Percentiles rank a stretch among this genome's conserved stretches.
These are phyloP conservation scores for Ascochyta viciae-villosae DNA, from an alignment of 2,329 filamentous ascomycete genomes.

Conservation along the genomic window DNA sequence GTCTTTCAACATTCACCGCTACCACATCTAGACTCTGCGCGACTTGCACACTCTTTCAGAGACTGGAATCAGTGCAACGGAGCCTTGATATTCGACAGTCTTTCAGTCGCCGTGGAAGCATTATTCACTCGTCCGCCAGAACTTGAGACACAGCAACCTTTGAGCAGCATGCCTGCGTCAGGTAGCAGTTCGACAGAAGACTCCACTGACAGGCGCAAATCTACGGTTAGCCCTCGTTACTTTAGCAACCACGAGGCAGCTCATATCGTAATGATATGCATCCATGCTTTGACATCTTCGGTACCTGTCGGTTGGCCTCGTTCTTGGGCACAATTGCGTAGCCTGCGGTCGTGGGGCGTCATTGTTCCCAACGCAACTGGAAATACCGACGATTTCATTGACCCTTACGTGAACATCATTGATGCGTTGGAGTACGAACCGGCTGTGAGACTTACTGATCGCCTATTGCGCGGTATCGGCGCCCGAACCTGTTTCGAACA, in stretches of 20 bases:
- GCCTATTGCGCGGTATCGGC: slow-evolving; percentile 58
- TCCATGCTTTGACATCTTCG: slow-evolving; percentile 49
- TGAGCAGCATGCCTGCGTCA: slow-evolving; percentile 27
- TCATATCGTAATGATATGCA: slow-evolving; percentile 51
- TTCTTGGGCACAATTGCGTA: slow-evolving; percentile 48
- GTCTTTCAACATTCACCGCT: slow-evolving; percentile 40
- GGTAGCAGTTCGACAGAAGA: slow-evolving; percentile 15
- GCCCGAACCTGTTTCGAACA: slow-evolving; percentile 59
- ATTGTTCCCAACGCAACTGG: slow-evolving; percentile 32
- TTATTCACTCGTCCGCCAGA: slow-evolving; percentile 47
- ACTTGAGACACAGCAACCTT: slow-evolving; percentile 36
- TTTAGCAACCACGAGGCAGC: slow-evolving; percentile 47
- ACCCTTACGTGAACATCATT: slow-evolving; percentile 44
- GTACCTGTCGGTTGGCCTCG: slow-evolving; percentile 42
- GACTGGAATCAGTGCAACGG: slow-evolving; percentile 45
- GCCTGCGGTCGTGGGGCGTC: slow-evolving; percentile 47
- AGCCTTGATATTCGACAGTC: slow-evolving; percentile 47
- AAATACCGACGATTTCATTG: slow-evolving; percentile 30
- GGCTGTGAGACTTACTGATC: slow-evolving; percentile 58
- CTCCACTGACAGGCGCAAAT: neutral
- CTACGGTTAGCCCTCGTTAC: slow-evolving; percentile 24
- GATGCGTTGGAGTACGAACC: slow-evolving; percentile 60
- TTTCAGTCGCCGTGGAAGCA: slow-evolving; percentile 41
- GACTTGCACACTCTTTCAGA: slow-evolving; percentile 40
- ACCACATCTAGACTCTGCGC: slow-evolving; percentile 43